Base-by-base conservation (phyloP, 2,329 filamentous ascomycete species). In the Aspergillus piperis region DNA sequence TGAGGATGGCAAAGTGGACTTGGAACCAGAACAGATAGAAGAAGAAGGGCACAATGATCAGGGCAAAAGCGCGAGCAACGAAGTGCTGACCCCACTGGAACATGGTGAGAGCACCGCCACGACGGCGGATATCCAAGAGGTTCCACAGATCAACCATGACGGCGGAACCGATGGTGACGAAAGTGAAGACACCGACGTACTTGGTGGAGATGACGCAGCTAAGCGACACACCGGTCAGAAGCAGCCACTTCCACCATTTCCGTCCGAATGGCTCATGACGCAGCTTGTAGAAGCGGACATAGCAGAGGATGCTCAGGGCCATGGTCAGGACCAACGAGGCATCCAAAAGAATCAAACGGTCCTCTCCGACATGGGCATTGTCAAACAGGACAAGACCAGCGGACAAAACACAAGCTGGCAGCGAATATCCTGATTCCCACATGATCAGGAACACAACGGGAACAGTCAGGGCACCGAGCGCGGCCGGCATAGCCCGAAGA, bases 11-110 rank as follows among this genome's bases (percentile, higher is more conserved):
- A 77, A 99, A 99, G 80, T 99, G 95, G 30, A 99, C 93, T 83
- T 99, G 95, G 88, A 99, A 99, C 95, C 95, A 99, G 84, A 99
- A 98, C 50, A 99, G 86, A 78, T 99, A 99, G 79, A 99, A 96
- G 72, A 98, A 83, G 83, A 99, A 97, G 13, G 95, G 95, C 67
- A 98, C 86, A 67, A 96, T 75, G 69, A 98, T 91, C 58, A 99
- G 83, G 13, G 90, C 93, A 65, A 96, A 82, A n/a, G 88, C 86
- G 55, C 95, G 90, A 64, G 95, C 95, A 41, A 82, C 85, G 74
- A 99, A 96, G 79, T 99, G 95, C 81, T 96, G 94, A 66, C 83
- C 86, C 74, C 97, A 98, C 44, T 90, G 84, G 52, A 86, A 82
- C 68, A 99, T 83, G 69, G 82, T 88, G 70, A 99, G 83, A n/a